Base-by-base conservation (phyloP, 2,329 filamentous ascomycete genomes). In the Neonectria faginata region DNA sequence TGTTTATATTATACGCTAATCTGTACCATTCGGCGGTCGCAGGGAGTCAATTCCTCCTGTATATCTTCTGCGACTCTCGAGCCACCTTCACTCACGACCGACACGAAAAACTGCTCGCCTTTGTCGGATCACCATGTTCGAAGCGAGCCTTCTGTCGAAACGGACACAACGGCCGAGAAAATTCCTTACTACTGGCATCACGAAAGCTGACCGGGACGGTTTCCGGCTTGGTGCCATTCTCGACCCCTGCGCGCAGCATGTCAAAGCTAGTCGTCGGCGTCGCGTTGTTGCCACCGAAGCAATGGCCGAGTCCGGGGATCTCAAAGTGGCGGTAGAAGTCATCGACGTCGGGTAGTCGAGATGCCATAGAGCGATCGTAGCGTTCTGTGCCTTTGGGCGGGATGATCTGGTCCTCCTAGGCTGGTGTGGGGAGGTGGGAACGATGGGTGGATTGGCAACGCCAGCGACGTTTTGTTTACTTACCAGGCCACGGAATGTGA, bases 261-360 rank as follows among this genome's bases (percentile, higher is more conserved):
- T 70, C 69, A 50, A 75, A 78, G 5, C 64, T 65, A 2, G 50
- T 42, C n/a, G 60, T 65, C 1, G 77, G 77, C n/a, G 71, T 6
- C 0, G 55, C 55, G 14, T 55, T 41, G 4, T 39, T 51, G 0
- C 78, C 77, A 9, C 74, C 73, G 6, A 52, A 44, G 61, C 78
- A 80, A 64, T 80, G 78, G 0, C 60, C 64, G 18, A 80, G 44
- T 0, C 77, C 79, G 1, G 79, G 74, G 9, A 74, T 74, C 14
- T 74, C 62, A 27, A 78, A 80, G 44, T 75, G 68, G 2, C 75
- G 71, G 48, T 78, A 80, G 48, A 76, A 80, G 9, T 72, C 66
- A 14, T 73, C 65, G 1, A 76, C 59, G 1, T 73, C 65, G 0
- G 65, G 64, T 10, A 67, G 55, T 2, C 69, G 20, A 1, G 33